Evolutionary conservation across 169 alveolate species (phyloP).

Genomic region (Plasmodium cynomolgi): DNA sequence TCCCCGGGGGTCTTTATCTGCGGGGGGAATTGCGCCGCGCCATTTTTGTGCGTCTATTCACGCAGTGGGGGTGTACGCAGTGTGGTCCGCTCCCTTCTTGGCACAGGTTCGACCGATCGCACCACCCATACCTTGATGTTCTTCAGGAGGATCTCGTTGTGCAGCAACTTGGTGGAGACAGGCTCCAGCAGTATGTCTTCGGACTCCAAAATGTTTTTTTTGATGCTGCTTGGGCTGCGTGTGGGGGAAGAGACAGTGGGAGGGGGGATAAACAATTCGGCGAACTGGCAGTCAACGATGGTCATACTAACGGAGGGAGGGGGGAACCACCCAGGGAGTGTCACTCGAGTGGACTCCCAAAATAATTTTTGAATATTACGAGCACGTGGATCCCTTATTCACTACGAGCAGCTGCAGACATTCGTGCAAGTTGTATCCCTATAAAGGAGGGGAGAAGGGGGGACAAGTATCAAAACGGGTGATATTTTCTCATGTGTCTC

Average conservation of each 20-base stretch:
- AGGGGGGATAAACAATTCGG: neutral
- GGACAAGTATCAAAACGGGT: neutral
- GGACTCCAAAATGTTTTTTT: conserved; percentile 25
- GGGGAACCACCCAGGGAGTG: neutral
- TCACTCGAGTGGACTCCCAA: neutral
- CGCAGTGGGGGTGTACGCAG: neutral
- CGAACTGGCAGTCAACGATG: neutral
- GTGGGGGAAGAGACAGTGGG: neutral
- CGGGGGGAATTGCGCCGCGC: neutral
- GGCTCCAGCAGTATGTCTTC: conserved; percentile 30
- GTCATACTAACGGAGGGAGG: neutral
- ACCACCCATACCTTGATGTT: conserved; percentile 27
- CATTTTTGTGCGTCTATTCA: neutral
- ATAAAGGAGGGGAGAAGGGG: neutral
- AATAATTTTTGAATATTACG: conserved; percentile 5
- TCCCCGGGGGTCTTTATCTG: conserved; percentile 39
- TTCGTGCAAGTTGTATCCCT: conserved; percentile 46
- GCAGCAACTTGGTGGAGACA: conserved; percentile 6
- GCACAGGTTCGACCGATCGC: neutral
- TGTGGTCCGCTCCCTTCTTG: neutral
- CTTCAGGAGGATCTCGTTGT: conserved; percentile 27
- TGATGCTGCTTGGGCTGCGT: conserved; percentile 11
- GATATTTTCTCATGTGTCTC: neutral
- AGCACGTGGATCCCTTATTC: conserved; percentile 31
- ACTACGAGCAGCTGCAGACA: conserved; percentile 35